These are phyloP conservation scores for Somion occarium DNA, from an alignment of 1,284 basidiomycete genomes.

Conservation along the genomic window DNA sequence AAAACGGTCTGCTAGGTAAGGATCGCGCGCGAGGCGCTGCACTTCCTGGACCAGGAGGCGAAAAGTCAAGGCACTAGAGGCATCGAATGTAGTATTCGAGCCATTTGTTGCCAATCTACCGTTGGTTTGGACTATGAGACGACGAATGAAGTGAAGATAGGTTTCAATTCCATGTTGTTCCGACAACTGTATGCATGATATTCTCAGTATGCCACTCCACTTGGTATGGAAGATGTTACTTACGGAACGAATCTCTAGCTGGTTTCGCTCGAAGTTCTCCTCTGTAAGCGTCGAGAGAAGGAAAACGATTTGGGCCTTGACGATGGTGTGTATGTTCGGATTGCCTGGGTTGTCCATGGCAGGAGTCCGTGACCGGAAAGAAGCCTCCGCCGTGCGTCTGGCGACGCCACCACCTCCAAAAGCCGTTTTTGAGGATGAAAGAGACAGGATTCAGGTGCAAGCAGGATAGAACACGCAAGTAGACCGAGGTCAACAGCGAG, in stretches of 20 bases:
- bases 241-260: constrained; percentile 87
- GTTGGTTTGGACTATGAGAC: constrained; percentile 85
- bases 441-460: constrained; percentile 25
- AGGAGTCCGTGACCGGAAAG: constrained; percentile 52
- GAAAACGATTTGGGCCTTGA: constrained; percentile 90
- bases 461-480: constrained; percentile 22
- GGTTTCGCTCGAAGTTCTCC: constrained; percentile 91
- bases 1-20: constrained; percentile 81
- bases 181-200: constrained; percentile 58
- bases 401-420: constrained; percentile 64
- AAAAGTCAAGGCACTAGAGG: constrained; percentile 71
- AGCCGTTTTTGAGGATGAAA: constrained; percentile 61
- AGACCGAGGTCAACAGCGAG: constrained; percentile 30
- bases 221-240: constrained; percentile 29
- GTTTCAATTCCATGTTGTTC: constrained; percentile 94
- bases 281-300: constrained; percentile 90
- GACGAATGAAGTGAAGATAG: constrained; percentile 92
- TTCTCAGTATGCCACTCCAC: constrained; percentile 6
- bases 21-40: constrained; percentile 81
- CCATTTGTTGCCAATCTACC: constrained; percentile 54
- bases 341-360: constrained; percentile 65
- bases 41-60: constrained; percentile 83
- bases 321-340: constrained; percentile 65
- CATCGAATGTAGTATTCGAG: constrained; percentile 54
- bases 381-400: constrained; percentile 75